Evolutionary conservation across 2,329 filamentous ascomycete species (phyloP), one percentile per base, ranked within the genome.

Genomic region (Aspergillus piperis): DNA sequence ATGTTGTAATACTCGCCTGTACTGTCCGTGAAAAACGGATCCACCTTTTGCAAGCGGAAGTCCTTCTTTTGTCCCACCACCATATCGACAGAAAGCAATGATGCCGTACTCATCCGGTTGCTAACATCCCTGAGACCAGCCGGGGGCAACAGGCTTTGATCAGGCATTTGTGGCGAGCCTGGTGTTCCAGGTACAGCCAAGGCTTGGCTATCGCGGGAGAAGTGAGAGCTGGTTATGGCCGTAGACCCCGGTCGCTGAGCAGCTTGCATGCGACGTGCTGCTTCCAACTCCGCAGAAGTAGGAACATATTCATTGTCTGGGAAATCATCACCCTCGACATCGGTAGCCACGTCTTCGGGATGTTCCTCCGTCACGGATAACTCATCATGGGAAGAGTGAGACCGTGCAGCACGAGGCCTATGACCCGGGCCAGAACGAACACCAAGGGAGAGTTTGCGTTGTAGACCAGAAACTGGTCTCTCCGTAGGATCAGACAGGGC

Each of bases 21-120:
- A 42, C 82, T 81, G 68, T 89, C 86, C 5, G 83, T 88, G 75
- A 89, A 89, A 75, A 85, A 86, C 2, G 86, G 86, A 66, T 87
- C 85, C 0, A 89, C 84, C 58, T 88, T 85, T 69, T 89, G 86
- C 19, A 88, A 81, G 62, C 84, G 82, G 68, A 83, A 86, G 67
- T 86, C 82, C 53, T 82, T 82, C 68, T 86, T 85, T 58, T 84
- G 84, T 25, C 85, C 83, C 21, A 87, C 80, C 23, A 88, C 81
- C 5, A 79, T 79, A 53, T 84, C 77, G 4, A 86, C 76, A 38
- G 83, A 85, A 19, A 87, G 75, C 3, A 76, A 73, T 1, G 81
- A 83, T 44, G 73, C 71, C 60, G 72, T 77, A 59, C 73, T 75
- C 36, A 76, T 67, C 30, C 71, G 69, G 49, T 66, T 70, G 15